These are phyloP conservation scores for Fraxinus baroniana DNA, from an alignment of 305 asterid genomes.

Conservation along the genomic window DNA sequence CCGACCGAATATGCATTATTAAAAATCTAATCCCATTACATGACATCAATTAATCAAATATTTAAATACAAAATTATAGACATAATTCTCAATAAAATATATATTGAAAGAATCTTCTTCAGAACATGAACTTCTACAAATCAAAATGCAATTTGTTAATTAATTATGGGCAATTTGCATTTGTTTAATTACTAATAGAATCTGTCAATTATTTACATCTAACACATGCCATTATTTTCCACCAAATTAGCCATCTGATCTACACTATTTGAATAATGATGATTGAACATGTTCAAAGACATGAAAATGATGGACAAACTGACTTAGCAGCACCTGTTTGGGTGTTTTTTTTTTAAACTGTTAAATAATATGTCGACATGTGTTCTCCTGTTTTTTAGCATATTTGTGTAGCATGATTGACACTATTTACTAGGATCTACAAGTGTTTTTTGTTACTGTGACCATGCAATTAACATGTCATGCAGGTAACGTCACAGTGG, in stretches of 20 bases:
- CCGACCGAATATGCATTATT: neutral
- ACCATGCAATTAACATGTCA: slow-evolving; percentile 19
- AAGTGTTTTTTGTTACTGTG: neutral
- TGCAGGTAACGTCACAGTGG: slow-evolving; percentile 1
- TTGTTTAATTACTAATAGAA: neutral
- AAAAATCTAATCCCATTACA: neutral
- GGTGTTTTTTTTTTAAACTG: no score
- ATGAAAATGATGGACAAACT: no score
- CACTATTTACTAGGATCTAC: neutral
- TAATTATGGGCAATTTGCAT: neutral
- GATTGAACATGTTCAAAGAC: no score
- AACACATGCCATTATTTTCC: neutral
- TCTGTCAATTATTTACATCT: neutral
- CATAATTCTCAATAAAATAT: neutral
- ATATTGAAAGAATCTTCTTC: neutral
- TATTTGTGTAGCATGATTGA: no score
- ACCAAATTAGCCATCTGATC: slow-evolving; percentile 22
- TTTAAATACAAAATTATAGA: neutral
- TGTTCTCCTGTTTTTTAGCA: no score
- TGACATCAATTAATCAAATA: neutral
- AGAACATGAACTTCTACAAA: neutral
- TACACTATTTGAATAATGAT: no score
- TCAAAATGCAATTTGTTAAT: no score
- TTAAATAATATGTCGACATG: no score
- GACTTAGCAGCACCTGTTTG: no score